Base-by-base conservation (phyloP, 2,329 filamentous ascomycete species). In the Penicillium sp. region DNA sequence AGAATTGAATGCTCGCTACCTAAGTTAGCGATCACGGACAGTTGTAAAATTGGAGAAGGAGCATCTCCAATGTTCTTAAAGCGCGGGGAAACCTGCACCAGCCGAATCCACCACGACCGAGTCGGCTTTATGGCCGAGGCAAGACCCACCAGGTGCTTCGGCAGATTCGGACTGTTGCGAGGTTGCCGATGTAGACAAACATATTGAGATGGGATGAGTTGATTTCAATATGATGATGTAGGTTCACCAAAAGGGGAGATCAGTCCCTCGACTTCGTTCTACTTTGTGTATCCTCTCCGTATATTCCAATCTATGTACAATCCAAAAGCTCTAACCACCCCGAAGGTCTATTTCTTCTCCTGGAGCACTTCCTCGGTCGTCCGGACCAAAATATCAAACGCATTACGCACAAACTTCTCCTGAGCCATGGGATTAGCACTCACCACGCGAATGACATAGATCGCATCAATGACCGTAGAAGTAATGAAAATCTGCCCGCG, bases 401-500 rank as follows among this genome's bases (percentile, higher is more conserved):
- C 88, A 64, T 83, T 83, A 63, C 87, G 82, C 4, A 97, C 79
- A 75, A 92, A 90, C 72, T 86, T 85, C 77, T 91, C 89, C 75
- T 94, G 88, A 0, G 89, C 87, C 44, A 86, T 81, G 26, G 85
- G 81, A 69, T 90, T 91, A 0, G 86, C 89, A 60, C 91, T 92
- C 24, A 94, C 89, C 40, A 97, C 87, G 0, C 94, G 84, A 63
- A 98, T 96, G 1, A 90, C 89, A 76, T 92, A 92, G 22, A 88
- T 82, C 0, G 88, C 90, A 9, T 86, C 87, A 13, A 96, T 83
- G 4, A 92, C 85, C 1, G 89, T 90, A 45, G 88, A 89, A 0
- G 93, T 97, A 26, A 97, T 80, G 77, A 92, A 97, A 59, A 96
- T 90, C 76, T 92, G 87, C 1, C 92, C 92, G 8, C 85, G 81